These are phyloP conservation scores for Paraphoma sp. DNA, from an alignment of 2,329 filamentous ascomycete genomes.

Conservation along the genomic window DNA sequence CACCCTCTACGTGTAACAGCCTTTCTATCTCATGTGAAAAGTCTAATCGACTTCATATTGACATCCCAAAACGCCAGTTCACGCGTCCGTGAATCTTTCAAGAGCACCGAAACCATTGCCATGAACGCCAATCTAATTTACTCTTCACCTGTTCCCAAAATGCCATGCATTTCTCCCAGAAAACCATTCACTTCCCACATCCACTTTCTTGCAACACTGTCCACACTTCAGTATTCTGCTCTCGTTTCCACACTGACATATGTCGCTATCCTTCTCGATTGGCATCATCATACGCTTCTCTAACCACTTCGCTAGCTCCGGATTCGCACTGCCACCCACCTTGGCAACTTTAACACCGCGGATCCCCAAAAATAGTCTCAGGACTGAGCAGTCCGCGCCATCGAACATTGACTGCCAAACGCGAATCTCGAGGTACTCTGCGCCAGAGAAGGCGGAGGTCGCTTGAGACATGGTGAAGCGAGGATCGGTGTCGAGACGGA, in stretches of 20 bases:
- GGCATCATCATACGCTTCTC: slow-evolving; percentile 53
- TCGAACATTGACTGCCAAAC: slow-evolving; percentile 53
- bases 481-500: slow-evolving; percentile 59
- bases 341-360: slow-evolving; percentile 53
- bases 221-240: slow-evolving; percentile 42
- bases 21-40: too few relatives aligned
- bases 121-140: too few relatives aligned
- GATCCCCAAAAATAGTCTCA: slow-evolving; percentile 55
- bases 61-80: background rate
- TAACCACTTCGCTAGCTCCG: slow-evolving; percentile 53
- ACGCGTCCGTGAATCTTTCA: too few relatives aligned
- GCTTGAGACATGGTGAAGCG: slow-evolving; percentile 51
- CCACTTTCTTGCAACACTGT: slow-evolving; percentile 20
- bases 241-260: slow-evolving; percentile 34
- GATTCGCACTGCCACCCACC: slow-evolving; percentile 52
- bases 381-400: slow-evolving; percentile 49
- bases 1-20: too few relatives aligned
- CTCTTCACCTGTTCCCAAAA: slow-evolving; percentile 25
- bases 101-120: too few relatives aligned
- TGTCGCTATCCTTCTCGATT: slow-evolving; percentile 22
- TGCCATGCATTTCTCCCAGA: slow-evolving; percentile 25
- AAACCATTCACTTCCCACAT: slow-evolving; percentile 19
- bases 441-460: slow-evolving; percentile 52
- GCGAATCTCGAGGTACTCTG: slow-evolving; percentile 57
- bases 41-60: too few relatives aligned